Conservation (phyloP, 1,284 basidiomycete genomes). For the Irpex sp. region DNA sequence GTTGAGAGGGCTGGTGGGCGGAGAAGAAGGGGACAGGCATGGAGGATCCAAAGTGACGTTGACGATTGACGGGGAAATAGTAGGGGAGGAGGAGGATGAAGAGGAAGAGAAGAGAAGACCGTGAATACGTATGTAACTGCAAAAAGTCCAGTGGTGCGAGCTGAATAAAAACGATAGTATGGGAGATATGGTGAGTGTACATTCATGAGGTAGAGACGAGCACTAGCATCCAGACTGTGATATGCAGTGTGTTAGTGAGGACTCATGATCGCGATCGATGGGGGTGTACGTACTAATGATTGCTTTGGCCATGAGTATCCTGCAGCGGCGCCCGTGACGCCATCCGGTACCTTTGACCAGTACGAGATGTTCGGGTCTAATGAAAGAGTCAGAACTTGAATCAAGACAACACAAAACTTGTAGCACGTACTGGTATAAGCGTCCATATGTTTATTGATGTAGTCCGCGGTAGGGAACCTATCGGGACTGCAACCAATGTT, state of each 20-base stretch:
- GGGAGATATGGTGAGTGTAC: conserved; percentile 10
- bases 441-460: conserved; percentile 34
- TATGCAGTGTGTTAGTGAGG: not conserved
- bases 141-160: conserved; percentile 10
- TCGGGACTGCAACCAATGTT: conserved; percentile 57
- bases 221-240: conserved; percentile 12
- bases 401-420: not conserved
- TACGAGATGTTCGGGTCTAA: conserved; percentile 26
- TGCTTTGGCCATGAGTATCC: conserved; percentile 31
- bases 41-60: not conserved
- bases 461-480: conserved; percentile 48
- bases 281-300: conserved; percentile 18
- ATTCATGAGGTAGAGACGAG: not conserved
- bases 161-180: not conserved
- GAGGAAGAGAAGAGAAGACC: not conserved
- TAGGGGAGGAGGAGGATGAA: not conserved
- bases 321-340: conserved; percentile 15
- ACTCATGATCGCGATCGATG: not conserved
- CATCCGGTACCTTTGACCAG: conserved; percentile 22
- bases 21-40: not conserved
- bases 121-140: conserved; percentile 4
- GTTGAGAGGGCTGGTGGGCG: not conserved
- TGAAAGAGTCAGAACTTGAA: not conserved
- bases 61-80: not conserved
- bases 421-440: conserved; percentile 31